Evolutionary conservation across 306 rosid genomes (phyloP).

Genomic region (Gleditsia sinensis): DNA sequence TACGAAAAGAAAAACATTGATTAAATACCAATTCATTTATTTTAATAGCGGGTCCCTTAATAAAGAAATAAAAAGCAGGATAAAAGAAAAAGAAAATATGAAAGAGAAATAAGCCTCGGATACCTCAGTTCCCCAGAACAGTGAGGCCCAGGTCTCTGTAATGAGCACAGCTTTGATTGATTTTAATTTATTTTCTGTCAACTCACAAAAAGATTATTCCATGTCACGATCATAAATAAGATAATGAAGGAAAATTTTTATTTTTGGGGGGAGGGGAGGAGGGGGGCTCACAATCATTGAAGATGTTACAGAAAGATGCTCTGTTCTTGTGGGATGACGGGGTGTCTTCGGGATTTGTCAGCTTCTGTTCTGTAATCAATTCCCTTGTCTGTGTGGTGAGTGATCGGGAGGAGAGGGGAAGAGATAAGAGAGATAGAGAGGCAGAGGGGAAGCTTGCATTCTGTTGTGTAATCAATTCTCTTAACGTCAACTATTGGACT

Average conservation of each 20-base stretch:
- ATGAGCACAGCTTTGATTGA: neutral
- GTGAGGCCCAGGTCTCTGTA: neutral
- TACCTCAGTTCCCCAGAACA: constrained; percentile 41
- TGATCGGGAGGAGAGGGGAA: constrained; percentile 1
- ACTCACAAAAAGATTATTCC: neutral
- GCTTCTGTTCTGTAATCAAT: constrained; percentile 4
- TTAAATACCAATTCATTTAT: neutral
- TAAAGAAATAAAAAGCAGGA: constrained; percentile 10
- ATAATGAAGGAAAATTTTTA: neutral
- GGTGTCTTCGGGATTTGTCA: constrained; percentile 24
- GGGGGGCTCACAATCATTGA: constrained; percentile 27
- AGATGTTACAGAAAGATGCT: neutral
- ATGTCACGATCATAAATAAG: neutral
- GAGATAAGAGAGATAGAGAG: neutral
- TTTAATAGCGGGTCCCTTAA: constrained; percentile 23
- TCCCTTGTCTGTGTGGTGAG: constrained; percentile 13
- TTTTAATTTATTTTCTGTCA: neutral
- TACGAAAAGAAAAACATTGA: neutral
- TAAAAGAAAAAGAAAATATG: neutral
- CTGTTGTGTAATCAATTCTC: no score
- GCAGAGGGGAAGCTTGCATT: constrained; percentile 13
- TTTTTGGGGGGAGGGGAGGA: no score
- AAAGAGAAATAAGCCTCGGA: constrained; percentile 5
- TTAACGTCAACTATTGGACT: no score
- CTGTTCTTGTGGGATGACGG: neutral